Conservation (phyloP, 768 basidiomycete species). For the Amanita rimosa region DNA sequence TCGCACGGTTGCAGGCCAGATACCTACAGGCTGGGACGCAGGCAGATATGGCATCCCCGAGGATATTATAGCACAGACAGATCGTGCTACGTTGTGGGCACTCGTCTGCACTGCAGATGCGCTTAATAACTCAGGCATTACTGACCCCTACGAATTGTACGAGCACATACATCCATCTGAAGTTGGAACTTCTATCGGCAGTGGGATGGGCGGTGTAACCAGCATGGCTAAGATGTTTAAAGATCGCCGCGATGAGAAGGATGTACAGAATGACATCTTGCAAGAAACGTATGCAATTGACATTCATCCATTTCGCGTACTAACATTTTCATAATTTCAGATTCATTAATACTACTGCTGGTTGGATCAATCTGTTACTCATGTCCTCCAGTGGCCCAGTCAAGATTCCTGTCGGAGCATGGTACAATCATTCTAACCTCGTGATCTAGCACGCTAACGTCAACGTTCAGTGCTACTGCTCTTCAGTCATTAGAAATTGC, state of each 20-base stretch:
- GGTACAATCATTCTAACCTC: conserved; percentile 37
- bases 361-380: conserved; percentile 93
- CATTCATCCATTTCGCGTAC: background rate
- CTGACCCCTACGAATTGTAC: conserved; percentile 97
- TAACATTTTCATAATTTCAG: conserved; percentile 24
- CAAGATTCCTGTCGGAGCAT: conserved; percentile 98
- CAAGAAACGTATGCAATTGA: conserved; percentile 77
- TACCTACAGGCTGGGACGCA: conserved; percentile 97
- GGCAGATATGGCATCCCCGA: conserved; percentile 94
- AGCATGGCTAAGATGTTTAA: conserved; percentile 97
- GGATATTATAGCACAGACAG: conserved; percentile 91
- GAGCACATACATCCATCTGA: conserved; percentile 95
- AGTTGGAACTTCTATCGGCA: conserved; percentile 87
- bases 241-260: conserved; percentile 95
- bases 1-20: conserved; percentile 89
- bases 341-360: conserved; percentile 98
- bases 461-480: conserved; percentile 69
- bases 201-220: conserved; percentile 95
- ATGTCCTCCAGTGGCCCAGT: conserved; percentile 96
- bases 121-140: conserved; percentile 92
- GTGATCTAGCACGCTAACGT: conserved; percentile 4
- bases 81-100: conserved; percentile 91
- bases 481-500: conserved; percentile 97
- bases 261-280: conserved; percentile 95
- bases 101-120: conserved; percentile 92